Conservation (phyloP, 306 rosid species). For the Vigna angularis region DNA sequence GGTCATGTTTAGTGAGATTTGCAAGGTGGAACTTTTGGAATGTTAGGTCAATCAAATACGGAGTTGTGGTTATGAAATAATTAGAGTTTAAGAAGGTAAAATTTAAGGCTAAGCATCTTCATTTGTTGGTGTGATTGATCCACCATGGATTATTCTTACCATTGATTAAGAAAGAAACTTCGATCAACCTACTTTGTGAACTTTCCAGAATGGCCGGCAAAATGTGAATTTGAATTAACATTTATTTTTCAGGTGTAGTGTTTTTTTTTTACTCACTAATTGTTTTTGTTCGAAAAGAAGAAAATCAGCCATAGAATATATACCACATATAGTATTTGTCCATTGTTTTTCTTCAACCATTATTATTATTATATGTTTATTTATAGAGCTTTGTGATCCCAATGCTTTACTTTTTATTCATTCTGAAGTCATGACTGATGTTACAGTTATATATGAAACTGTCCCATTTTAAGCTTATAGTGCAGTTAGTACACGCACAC, state of each 20-base stretch:
- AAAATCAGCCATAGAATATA: background rate
- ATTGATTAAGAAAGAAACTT: background rate
- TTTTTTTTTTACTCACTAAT: background rate
- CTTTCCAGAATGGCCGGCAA: slow-evolving; percentile 1
- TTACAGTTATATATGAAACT: background rate
- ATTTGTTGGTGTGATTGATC: background rate
- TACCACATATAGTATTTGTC: background rate
- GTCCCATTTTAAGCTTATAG: background rate
- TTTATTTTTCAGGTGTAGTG: slow-evolving; percentile 6
- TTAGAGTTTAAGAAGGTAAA: slow-evolving; percentile 5
- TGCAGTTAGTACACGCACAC: background rate
- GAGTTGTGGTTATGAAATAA: background rate
- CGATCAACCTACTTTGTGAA: background rate
- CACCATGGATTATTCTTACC: background rate
- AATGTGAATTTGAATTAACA: slow-evolving; percentile 28
- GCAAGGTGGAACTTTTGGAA: slow-evolving; percentile 17
- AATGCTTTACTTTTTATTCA: slow-evolving; percentile 1
- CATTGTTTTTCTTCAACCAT: background rate
- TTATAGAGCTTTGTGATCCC: slow-evolving; percentile 18
- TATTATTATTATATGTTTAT: background rate
- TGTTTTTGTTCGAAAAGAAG: slow-evolving; percentile 13
- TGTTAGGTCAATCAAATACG: background rate
- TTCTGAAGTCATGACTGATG: slow-evolving; percentile 19
- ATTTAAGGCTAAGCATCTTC: slow-evolving; percentile 2
- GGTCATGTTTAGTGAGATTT: background rate